These are phyloP conservation scores for Santalum album DNA, from an alignment of 164 flowering plant genomes.

Conservation along the genomic window DNA sequence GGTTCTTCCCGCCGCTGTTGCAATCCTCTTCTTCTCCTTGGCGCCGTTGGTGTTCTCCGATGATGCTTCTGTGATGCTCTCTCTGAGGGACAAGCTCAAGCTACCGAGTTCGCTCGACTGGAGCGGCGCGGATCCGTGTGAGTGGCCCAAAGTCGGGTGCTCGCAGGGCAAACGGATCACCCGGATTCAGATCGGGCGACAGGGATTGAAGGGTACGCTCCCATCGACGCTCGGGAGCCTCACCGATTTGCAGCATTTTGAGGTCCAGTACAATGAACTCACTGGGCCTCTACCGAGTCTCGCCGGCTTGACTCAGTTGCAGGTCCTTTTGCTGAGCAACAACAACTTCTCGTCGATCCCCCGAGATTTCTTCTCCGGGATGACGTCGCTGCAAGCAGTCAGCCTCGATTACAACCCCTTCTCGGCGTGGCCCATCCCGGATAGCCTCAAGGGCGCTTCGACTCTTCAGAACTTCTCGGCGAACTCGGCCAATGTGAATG, in stretches of 20 bases:
- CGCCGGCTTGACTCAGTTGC: conserved; percentile 27
- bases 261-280: conserved; percentile 26
- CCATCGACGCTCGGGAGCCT: conserved; percentile 29
- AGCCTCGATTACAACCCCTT: conserved; percentile 36
- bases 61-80: conserved; percentile 30
- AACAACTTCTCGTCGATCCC: conserved; percentile 41
- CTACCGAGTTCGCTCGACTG: conserved; percentile 22
- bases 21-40: neutral
- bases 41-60: conserved; percentile 12
- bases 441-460: conserved; percentile 15
- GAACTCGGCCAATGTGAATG: conserved; percentile 23
- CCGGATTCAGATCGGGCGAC: conserved; percentile 32
- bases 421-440: conserved; percentile 35
- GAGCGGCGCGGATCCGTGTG: conserved; percentile 39
- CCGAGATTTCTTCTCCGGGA: conserved; percentile 34
- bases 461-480: conserved; percentile 34
- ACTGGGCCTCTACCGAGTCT: conserved; percentile 38
- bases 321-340: conserved; percentile 19
- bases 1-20: neutral
- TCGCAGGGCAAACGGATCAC: conserved; percentile 14
- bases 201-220: conserved; percentile 26
- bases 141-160: conserved; percentile 32
- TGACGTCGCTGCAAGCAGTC: conserved; percentile 23
- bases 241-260: conserved; percentile 21
- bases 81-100: conserved; percentile 23